These are phyloP conservation scores for Termitomyces sp. DNA, from an alignment of 768 basidiomycete genomes.

Conservation along the genomic window DNA sequence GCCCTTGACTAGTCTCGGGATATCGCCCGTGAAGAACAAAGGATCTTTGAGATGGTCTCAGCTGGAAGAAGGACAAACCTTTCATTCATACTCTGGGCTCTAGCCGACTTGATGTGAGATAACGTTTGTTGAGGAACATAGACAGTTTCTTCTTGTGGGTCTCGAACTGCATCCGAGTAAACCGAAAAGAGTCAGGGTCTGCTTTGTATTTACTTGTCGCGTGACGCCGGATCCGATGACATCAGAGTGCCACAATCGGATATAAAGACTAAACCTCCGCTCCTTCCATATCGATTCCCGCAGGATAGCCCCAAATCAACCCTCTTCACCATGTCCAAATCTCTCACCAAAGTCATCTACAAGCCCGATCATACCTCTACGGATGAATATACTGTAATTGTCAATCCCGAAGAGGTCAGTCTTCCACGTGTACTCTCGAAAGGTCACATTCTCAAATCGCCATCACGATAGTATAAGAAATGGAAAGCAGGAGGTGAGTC, in stretches of 20 bases:
- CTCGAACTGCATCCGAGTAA: neutral
- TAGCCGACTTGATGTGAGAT: neutral
- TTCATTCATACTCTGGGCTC: neutral
- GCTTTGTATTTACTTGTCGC: slow-evolving; percentile 15
- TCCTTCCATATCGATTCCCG: neutral
- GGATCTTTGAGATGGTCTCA: slow-evolving; percentile 8
- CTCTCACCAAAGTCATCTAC: slow-evolving; percentile 69
- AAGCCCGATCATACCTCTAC: slow-evolving; percentile 69
- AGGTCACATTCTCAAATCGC: slow-evolving; percentile 7
- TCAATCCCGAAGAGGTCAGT: slow-evolving; percentile 59
- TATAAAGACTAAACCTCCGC: slow-evolving; percentile 12
- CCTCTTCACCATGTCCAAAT: slow-evolving; percentile 34
- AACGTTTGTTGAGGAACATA: neutral
- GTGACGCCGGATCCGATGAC: slow-evolving; percentile 24
- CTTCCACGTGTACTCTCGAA: neutral
- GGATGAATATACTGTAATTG: slow-evolving; percentile 68
- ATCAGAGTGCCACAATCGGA: slow-evolving; percentile 14
- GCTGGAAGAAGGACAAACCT: slow-evolving; percentile 5
- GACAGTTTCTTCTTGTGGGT: neutral
- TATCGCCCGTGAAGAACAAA: neutral
- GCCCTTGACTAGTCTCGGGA: slow-evolving; percentile 27
- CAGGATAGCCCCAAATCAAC: slow-evolving; percentile 9
- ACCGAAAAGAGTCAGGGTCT: slow-evolving; percentile 4
- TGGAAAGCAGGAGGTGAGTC: slow-evolving; percentile 76
- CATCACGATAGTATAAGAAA: slow-evolving; percentile 52